These are phyloP conservation scores for Nemania sp. DNA, from an alignment of 2,329 filamentous ascomycete genomes.

Conservation along the genomic window DNA sequence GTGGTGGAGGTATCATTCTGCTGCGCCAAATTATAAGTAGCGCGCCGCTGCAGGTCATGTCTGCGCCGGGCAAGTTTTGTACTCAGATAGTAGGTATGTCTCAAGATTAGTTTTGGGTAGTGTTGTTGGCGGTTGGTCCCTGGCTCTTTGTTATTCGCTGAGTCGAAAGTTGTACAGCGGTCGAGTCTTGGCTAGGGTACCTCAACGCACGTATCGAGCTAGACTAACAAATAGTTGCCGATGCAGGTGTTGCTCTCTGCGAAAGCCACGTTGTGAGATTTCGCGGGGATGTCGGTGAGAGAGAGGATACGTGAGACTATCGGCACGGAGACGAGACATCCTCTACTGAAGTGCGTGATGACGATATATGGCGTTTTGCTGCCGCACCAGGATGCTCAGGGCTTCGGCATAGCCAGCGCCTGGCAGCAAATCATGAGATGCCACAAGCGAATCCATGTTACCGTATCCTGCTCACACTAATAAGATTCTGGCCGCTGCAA, in stretches of 20 bases:
- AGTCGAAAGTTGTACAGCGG: no score
- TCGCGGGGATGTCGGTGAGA: background rate
- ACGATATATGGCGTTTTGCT: slow-evolving; percentile 13
- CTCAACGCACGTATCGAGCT: slow-evolving; percentile 12
- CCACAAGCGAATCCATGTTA: slow-evolving; percentile 31
- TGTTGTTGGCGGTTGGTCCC: no score
- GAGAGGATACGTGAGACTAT: background rate
- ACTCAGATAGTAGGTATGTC: no score
- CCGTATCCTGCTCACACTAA: slow-evolving; percentile 19
- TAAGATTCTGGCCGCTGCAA: slow-evolving; percentile 4
- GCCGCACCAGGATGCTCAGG: background rate
- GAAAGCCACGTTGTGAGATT: background rate
- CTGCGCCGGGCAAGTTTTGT: background rate
- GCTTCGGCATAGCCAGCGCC: background rate
- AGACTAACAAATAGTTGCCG: background rate
- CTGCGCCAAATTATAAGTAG: background rate
- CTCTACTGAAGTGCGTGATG: background rate
- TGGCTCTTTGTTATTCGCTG: no score
- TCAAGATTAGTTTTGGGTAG: no score
- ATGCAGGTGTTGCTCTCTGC: slow-evolving; percentile 4
- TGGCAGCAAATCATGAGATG: slow-evolving; percentile 13
- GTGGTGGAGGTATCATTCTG: no score
- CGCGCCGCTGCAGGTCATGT: background rate
- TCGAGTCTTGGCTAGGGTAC: no score
- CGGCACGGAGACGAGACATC: background rate